These are phyloP conservation scores for Mycena epipterygia DNA, from an alignment of 768 basidiomycete genomes.

Conservation along the genomic window DNA sequence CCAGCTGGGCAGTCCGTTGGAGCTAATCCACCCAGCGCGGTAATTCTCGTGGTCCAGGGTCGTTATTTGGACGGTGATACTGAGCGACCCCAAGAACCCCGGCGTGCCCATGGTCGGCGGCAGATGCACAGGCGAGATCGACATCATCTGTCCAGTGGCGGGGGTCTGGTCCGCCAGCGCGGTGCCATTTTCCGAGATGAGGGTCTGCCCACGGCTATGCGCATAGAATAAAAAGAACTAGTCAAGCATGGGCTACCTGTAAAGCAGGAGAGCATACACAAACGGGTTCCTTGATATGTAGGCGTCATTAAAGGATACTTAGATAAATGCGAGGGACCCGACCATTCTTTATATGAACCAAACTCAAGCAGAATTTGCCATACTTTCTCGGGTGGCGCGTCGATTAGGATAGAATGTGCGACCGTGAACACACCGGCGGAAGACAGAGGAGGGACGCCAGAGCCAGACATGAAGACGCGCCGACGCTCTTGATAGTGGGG, in stretches of 20 bases:
- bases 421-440: conserved; percentile 60
- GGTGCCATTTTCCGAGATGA: conserved; percentile 2
- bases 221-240: no score
- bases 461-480: background rate
- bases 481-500: no score
- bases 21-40: conserved; percentile 66
- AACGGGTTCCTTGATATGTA: conserved; percentile 26
- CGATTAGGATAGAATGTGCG: conserved; percentile 63
- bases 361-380: conserved; percentile 77
- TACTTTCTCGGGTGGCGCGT: conserved; percentile 72
- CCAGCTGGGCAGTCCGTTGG: conserved; percentile 12
- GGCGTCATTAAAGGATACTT: background rate
- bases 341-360: conserved; percentile 74
- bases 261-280: conserved; percentile 16
- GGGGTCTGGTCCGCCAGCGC: conserved; percentile 22
- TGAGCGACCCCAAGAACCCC: conserved; percentile 5
- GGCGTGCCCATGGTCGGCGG: conserved; percentile 28
- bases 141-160: background rate
- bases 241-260: background rate
- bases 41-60: conserved; percentile 65
- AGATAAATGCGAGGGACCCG: conserved; percentile 16
- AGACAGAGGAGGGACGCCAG: conserved; percentile 52
- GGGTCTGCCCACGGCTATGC: conserved; percentile 23
- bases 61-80: conserved; percentile 51
- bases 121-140: conserved; percentile 19